Evolutionary conservation across 306 rosid genomes (phyloP).

Genomic region (Glycyrrhiza uralensis): DNA sequence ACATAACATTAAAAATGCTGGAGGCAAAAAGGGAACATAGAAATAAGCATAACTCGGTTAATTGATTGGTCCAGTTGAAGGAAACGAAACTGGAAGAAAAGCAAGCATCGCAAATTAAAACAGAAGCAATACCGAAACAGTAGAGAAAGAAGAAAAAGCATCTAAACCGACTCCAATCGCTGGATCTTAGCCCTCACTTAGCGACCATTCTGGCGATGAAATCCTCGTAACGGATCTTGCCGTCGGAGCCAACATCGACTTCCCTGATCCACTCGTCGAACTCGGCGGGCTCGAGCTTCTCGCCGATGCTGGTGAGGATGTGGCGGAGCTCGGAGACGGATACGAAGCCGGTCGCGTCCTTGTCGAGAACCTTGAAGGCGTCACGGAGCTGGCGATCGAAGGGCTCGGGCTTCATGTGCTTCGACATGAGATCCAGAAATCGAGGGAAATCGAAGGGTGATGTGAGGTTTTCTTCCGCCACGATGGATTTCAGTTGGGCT

Average conservation of each 20-base stretch:
- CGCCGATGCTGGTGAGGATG: constrained; percentile 91
- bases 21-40: background rate
- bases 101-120: constrained; percentile 29
- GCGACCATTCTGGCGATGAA: constrained; percentile 98
- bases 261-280: constrained; percentile 98
- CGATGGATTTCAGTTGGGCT: constrained; percentile 86
- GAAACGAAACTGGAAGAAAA: constrained; percentile 13
- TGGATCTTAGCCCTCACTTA: constrained; percentile 51
- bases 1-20: constrained; percentile 25
- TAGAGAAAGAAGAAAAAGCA: background rate
- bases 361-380: constrained; percentile 93
- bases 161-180: background rate
- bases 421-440: constrained; percentile 81
- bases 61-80: constrained; percentile 18
- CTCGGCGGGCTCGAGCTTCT: constrained; percentile 93
- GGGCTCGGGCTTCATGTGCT: constrained; percentile 94
- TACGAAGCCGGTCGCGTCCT: constrained; percentile 78
- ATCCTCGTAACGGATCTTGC: constrained; percentile 94
- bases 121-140: constrained; percentile 27
- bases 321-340: constrained; percentile 87
- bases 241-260: constrained; percentile 87
- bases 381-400: constrained; percentile 97
- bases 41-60: constrained; percentile 18
- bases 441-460: constrained; percentile 81
- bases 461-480: constrained; percentile 75